Evolutionary conservation across 495 filamentous ascomycete species (phyloP), one percentile per base, ranked within the genome.

Genomic region (Xylaria acuta): DNA sequence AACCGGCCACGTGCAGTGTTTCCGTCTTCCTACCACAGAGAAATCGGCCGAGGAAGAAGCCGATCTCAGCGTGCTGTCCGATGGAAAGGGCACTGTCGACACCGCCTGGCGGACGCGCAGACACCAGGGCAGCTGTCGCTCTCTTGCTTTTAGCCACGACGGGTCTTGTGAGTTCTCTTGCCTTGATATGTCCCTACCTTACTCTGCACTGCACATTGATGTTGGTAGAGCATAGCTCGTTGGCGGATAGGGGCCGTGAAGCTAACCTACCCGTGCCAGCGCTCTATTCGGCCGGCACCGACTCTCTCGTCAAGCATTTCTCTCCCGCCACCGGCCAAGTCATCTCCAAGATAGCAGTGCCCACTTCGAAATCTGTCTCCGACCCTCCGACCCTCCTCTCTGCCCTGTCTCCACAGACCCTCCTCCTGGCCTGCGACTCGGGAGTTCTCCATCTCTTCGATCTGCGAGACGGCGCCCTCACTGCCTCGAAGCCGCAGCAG

Each of bases 71-170:
- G 82, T 85, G 3, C 77, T 88, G 38, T 85, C 79, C 30, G 89
- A 88, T 80, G 93, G 93, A 38, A 91, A 86, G 75, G 90, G 91
- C 1, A 86, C 90, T 58, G 92, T 98, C 75, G 92, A 95, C 73
- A 95, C 91, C 2, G 86, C 88, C 76, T 99, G 96, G 96, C 87
- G 89, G 70, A 98, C 96, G 2, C 86, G 89, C 67, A 87, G 96
- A 65, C 96, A 99, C 80, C 95, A 97, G 84, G 96, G 94, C 5
- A 97, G 94, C 82, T 97, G 95, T 77, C 86, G 96, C 43, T 88
- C 87, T 62, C 83, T 98, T 65, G 87, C 85, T 9, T 98, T 95
- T 77, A 91, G 90, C 71, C 77, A 88, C 64, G 94, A 97, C 75
- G 95, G 94, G 20, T 81, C 88, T 70, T 82, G 87, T 87, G 63